phyloP scores from a whole-genome alignment of 176 grass and related monocot genomes.

The Aegilops speltoides region DNA sequence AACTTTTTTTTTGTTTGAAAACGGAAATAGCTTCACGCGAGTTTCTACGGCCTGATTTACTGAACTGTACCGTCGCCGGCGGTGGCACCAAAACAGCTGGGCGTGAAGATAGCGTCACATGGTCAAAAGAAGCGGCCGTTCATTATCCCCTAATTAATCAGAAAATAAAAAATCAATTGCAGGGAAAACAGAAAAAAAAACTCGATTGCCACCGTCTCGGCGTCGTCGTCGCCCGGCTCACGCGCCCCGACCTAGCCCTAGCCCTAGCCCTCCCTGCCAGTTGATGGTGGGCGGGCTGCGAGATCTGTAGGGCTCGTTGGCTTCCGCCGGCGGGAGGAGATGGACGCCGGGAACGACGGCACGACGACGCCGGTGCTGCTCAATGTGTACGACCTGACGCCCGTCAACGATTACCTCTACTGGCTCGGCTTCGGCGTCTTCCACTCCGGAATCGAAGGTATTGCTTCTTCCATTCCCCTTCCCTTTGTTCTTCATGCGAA shows the following conservation, averaged over 20 bases:
- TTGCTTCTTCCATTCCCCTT: background rate
- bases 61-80: background rate
- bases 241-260: conserved; percentile 41
- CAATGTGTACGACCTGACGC: conserved; percentile 79
- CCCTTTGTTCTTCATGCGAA: background rate
- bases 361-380: conserved; percentile 51
- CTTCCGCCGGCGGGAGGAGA: conserved; percentile 29
- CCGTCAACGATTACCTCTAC: conserved; percentile 74
- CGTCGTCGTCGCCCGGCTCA: conserved; percentile 7
- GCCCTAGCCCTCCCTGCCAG: conserved; percentile 36
- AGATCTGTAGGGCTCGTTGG: conserved; percentile 40
- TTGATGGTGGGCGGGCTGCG: conserved; percentile 52
- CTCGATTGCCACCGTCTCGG: background rate
- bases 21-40: too few relatives aligned
- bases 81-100: background rate
- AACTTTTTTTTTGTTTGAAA: too few relatives aligned
- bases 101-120: conserved; percentile 32
- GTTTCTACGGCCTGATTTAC: background rate
- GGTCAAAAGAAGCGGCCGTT: background rate
- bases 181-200: background rate
- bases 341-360: conserved; percentile 29
- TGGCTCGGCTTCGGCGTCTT: conserved; percentile 73
- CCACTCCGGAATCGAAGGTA: conserved; percentile 88
- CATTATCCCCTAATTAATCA: conserved; percentile 17
- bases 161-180: background rate